phyloP scores from a whole-genome alignment of 768 basidiomycete species.

The Mrakia frigida region DNA sequence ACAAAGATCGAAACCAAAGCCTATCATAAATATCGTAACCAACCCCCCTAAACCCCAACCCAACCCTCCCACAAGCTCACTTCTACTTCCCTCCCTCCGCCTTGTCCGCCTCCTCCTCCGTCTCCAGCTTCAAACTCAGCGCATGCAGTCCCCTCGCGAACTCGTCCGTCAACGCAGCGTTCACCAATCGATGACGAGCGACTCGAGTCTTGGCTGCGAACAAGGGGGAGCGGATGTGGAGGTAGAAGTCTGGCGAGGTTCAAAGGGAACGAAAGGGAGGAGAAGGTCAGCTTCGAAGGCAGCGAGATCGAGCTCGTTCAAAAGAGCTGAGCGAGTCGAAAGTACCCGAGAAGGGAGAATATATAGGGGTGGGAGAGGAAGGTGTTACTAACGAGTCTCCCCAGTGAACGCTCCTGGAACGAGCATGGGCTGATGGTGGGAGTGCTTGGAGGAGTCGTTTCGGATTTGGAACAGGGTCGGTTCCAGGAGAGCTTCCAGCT shows the following conservation, averaged over 20 bases:
- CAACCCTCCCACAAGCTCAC: not conserved
- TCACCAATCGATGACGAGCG: constrained; percentile 48
- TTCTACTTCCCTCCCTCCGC: not conserved
- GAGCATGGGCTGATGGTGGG: constrained; percentile 47
- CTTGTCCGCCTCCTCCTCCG: constrained; percentile 24
- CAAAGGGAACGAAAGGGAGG: not conserved
- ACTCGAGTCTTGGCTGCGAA: constrained; percentile 44
- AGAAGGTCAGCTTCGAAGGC: not conserved
- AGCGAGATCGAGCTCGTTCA: not conserved
- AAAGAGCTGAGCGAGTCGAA: no score
- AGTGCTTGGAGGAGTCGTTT: constrained; percentile 47
- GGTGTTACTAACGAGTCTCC: constrained; percentile 46
- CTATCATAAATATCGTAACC: no score
- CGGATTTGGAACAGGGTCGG: constrained; percentile 43
- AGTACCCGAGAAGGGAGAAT: not conserved
- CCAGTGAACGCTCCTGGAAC: constrained; percentile 43
- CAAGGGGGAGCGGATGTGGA: constrained; percentile 38
- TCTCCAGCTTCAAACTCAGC: constrained; percentile 43
- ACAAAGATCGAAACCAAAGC: no score
- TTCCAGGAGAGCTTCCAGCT: constrained; percentile 45
- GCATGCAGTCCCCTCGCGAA: constrained; percentile 49
- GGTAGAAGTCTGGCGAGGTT: constrained; percentile 41
- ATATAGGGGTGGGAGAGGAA: not conserved
- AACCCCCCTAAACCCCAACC: no score
- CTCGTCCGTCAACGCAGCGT: constrained; percentile 46